These are phyloP conservation scores for Mimosa bimucronata DNA, from an alignment of 306 rosid species.

Conservation along the genomic window DNA sequence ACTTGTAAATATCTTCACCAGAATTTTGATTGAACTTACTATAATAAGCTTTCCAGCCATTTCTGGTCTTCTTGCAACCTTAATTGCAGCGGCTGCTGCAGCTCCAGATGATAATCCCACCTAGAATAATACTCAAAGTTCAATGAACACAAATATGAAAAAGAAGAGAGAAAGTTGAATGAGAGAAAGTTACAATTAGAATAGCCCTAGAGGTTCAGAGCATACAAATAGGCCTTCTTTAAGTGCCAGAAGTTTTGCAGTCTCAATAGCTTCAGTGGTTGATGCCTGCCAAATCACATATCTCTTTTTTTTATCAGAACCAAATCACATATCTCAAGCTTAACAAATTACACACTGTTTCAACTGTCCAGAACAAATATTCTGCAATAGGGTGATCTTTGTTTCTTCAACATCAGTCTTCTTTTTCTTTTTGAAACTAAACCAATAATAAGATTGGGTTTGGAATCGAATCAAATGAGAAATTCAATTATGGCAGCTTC, in stretches of 20 bases:
- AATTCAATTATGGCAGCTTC: constrained; percentile 5
- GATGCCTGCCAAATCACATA: constrained; percentile 56
- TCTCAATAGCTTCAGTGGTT: constrained; percentile 74
- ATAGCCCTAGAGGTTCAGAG: constrained; percentile 37
- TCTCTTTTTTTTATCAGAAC: too few relatives aligned
- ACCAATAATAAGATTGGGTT: too few relatives aligned
- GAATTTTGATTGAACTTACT: constrained; percentile 52
- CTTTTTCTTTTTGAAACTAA: not conserved
- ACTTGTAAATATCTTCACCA: constrained; percentile 11
- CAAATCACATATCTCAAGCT: constrained; percentile 31
- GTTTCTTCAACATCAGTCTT: constrained; percentile 4
- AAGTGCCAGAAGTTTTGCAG: constrained; percentile 70
- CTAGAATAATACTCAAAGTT: constrained; percentile 43
- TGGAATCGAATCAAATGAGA: not conserved
- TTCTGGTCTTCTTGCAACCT: constrained; percentile 70
- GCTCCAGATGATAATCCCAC: constrained; percentile 86
- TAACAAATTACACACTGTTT: constrained; percentile 20
- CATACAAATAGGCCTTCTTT: constrained; percentile 86
- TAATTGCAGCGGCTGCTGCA: constrained; percentile 71
- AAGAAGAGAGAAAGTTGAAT: not conserved
- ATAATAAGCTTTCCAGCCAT: constrained; percentile 75
- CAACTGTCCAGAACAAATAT: constrained; percentile 10
- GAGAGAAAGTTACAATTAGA: not conserved
- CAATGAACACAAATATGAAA: not conserved
- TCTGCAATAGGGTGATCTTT: constrained; percentile 25